These are phyloP conservation scores for Verticillium alfalfae DNA, from an alignment of 2,329 filamentous ascomycete genomes.

Conservation along the genomic window DNA sequence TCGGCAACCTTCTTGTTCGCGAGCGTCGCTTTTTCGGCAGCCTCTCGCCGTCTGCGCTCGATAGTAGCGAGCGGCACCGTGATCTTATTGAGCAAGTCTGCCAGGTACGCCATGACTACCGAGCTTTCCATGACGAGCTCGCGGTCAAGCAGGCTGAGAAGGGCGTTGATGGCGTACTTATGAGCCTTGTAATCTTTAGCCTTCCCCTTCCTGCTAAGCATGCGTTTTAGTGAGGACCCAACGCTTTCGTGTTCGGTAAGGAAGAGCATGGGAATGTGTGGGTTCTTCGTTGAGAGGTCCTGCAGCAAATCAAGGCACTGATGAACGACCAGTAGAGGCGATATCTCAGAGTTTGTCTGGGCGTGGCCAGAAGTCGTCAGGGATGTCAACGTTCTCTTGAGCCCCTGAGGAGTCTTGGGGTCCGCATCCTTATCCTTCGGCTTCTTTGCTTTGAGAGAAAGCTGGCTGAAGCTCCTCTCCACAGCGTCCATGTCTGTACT, in stretches of 20 bases:
- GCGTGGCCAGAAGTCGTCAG: conserved; percentile 35
- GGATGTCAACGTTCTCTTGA: conserved; percentile 70
- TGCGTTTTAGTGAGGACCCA: conserved; percentile 69
- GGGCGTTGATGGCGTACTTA: conserved; percentile 87
- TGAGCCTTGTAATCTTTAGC: conserved; percentile 67
- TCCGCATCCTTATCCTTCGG: conserved; percentile 56
- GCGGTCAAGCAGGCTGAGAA: conserved; percentile 84
- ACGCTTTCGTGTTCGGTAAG: conserved; percentile 84
- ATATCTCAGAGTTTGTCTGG: conserved; percentile 75
- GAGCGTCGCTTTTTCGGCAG: conserved; percentile 39
- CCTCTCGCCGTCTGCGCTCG: conserved; percentile 77
- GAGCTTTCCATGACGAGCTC: conserved; percentile 95
- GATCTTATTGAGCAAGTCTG: conserved; percentile 79
- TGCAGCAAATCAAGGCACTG: conserved; percentile 86
- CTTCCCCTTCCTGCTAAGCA: conserved; percentile 78
- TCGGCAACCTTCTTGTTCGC: conserved; percentile 24
- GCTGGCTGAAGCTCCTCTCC: conserved; percentile 88
- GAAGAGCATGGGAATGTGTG: conserved; percentile 86
- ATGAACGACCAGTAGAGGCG: conserved; percentile 90
- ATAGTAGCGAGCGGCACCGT: conserved; percentile 79
- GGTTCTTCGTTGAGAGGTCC: conserved; percentile 77
- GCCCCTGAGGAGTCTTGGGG: conserved; percentile 71
- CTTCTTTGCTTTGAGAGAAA: conserved; percentile 87
- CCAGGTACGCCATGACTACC: conserved; percentile 91
- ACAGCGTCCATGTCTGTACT: conserved; percentile 90